Evolutionary conservation across 371 early-diverging fungal species (phyloP).

Genomic region (Amoeboaphelidium occidentale): DNA sequence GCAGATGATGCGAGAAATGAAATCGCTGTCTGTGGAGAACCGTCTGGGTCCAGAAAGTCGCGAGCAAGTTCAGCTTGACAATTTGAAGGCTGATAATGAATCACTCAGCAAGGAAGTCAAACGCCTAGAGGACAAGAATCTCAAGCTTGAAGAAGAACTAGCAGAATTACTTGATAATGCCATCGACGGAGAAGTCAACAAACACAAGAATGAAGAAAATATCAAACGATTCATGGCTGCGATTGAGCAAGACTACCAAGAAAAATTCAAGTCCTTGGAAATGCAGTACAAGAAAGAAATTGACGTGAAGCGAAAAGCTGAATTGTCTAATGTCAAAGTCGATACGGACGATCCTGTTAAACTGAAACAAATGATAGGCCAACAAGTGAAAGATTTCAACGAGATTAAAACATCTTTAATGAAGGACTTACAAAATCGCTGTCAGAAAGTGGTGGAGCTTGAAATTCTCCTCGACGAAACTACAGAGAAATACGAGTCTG

Average conservation of each 20-base stretch:
- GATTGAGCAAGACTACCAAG: slow-evolving; percentile 13
- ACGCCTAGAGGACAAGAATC: slow-evolving; percentile 54
- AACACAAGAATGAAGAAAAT: slow-evolving; percentile 49
- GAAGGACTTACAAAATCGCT: slow-evolving; percentile 80
- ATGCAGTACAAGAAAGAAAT: slow-evolving; percentile 44
- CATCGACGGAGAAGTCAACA: slow-evolving; percentile 30
- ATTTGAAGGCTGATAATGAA: too few species aligned
- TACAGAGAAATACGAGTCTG: slow-evolving; percentile 62
- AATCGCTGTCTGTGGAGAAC: too few species aligned
- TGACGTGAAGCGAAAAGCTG: slow-evolving; percentile 53
- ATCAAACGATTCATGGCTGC: slow-evolving; percentile 60
- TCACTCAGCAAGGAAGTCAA: too few species aligned
- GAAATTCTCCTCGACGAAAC: slow-evolving; percentile 81
- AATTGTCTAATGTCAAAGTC: not conserved
- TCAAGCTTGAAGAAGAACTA: slow-evolving; percentile 34
- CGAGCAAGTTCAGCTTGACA: too few species aligned
- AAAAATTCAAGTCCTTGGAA: slow-evolving; percentile 18
- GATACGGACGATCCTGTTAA: not conserved
- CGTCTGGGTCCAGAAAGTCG: too few species aligned
- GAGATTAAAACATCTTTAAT: slow-evolving; percentile 85
- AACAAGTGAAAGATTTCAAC: slow-evolving; percentile 77
- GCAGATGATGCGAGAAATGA: not conserved
- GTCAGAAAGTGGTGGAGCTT: slow-evolving; percentile 83
- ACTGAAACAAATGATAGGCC: slow-evolving; percentile 14
- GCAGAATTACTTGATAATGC: slow-evolving; percentile 36